phyloP scores from a whole-genome alignment of 805 yeast species.

The Novakomyces olei region DNA sequence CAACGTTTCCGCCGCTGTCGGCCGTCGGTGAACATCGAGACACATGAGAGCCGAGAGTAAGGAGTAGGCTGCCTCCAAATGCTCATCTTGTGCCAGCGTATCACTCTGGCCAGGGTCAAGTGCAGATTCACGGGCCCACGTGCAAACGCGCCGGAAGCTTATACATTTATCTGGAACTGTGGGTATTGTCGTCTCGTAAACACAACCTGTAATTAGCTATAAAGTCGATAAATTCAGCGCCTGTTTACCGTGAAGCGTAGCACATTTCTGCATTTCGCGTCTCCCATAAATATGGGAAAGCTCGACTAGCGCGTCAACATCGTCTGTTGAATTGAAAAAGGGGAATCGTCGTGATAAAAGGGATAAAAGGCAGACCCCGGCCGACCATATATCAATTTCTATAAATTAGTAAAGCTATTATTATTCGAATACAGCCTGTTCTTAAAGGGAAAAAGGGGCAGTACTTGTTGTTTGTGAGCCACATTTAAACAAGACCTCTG shows the following conservation, averaged over 20 bases:
- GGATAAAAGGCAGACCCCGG: slow-evolving; percentile 69
- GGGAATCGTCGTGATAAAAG: slow-evolving; percentile 67
- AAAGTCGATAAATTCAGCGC: background rate
- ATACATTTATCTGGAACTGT: slow-evolving; percentile 26
- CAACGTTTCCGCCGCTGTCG: slow-evolving; percentile 41
- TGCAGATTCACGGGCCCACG: slow-evolving; percentile 15
- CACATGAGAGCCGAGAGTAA: slow-evolving; percentile 34
- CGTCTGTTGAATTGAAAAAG: slow-evolving; percentile 82
- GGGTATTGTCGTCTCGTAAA: slow-evolving; percentile 44
- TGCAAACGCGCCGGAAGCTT: slow-evolving; percentile 22
- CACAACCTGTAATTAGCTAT: slow-evolving; percentile 21
- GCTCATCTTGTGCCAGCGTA: slow-evolving; percentile 9
- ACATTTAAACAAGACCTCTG: slow-evolving; percentile 76
- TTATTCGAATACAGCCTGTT: background rate
- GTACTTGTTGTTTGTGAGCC: slow-evolving; percentile 45
- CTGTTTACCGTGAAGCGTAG: slow-evolving; percentile 64
- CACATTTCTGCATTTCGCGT: slow-evolving; percentile 48
- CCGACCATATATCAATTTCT: slow-evolving; percentile 74
- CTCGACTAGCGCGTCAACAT: slow-evolving; percentile 75
- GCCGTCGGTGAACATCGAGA: slow-evolving; percentile 49
- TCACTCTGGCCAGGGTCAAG: slow-evolving; percentile 3
- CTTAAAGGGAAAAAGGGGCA: background rate
- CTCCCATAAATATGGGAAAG: slow-evolving; percentile 61
- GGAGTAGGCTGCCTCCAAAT: slow-evolving; percentile 14
- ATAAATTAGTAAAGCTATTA: background rate